Conservation (phyloP, 176 grass and related monocot species). For the Hyparrhenia diplandra region DNA sequence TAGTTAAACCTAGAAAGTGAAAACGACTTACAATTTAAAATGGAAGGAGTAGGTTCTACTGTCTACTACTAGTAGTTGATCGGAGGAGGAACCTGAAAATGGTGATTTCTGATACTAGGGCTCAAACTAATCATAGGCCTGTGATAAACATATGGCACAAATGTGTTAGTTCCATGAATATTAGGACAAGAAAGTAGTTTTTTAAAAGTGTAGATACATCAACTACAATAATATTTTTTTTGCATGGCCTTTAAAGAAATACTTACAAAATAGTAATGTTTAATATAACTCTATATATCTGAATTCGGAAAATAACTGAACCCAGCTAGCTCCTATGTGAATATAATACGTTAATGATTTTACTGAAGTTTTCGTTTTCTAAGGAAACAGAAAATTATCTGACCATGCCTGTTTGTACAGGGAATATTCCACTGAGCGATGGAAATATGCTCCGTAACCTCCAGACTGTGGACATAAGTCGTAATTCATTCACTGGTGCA, state of each 20-base stretch:
- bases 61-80: no score
- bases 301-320: not conserved
- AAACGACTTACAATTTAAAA: no score
- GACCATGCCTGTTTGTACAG: not conserved
- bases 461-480: slow-evolving; percentile 14
- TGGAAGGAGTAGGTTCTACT: no score
- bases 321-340: not conserved
- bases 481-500: slow-evolving; percentile 27
- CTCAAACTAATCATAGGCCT: no score
- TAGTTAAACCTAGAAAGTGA: no score
- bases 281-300: not conserved
- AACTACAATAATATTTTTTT: no score
- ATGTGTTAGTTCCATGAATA: no score
- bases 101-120: no score
- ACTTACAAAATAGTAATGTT: not conserved
- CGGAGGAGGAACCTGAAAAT: no score
- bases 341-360: not conserved
- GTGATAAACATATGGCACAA: no score
- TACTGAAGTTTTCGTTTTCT: not conserved
- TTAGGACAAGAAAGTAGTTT: no score
- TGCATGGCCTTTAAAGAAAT: not conserved
- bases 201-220: no score
- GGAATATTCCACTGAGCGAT: not conserved
- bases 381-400: not conserved
- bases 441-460: not conserved